Base-by-base conservation (phyloP, 768 basidiomycete genomes). In the Chalciporus pseudorubinellus region DNA sequence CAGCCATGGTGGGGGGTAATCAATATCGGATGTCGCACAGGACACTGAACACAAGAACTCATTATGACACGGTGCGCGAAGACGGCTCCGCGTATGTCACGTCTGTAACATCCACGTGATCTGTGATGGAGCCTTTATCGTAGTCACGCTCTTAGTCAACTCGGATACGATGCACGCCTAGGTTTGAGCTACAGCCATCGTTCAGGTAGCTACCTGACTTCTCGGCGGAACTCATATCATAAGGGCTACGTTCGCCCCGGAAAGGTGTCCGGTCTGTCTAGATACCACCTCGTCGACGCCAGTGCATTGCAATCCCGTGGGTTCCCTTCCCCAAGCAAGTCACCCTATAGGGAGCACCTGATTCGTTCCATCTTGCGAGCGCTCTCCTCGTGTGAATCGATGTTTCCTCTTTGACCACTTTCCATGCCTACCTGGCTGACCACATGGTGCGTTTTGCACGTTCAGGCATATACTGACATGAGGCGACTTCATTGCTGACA, bases 31-130 rank as follows among this genome's bases (percentile, higher is more conserved):
- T 55, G 34, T 53, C 41, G 51, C 42, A 24, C 21, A 46, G 38
- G 43, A 52, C 46, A 14, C 40, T 31, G 50, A 46, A 44, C 53
- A 21, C 44, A 19, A 46, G 28, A 14, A 11, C 48, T 53, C 48
- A 55, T 59, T 48, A 53, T 21, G 18, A 33, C 19, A 44, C 38
- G 14, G n/a, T 52, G 41, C 44, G 49, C 24, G 29, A 51, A 55
- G 46, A 46, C 56, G 57, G 52, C 14, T 36, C 62, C 60, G 60
- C 55, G 62, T 52, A 36, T 3, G 61, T 63, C 60, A 65, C 64
- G 34, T 18, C 4, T 6, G 56, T 61, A 44, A 64, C 45, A 7
- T 0, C n/a, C 57, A 56, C 61, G 41, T 62, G 59, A 56, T 20
- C 0, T 28, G 51, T 48, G 39, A 50, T 40, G 22, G 0, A 4